These are phyloP conservation scores for Penicillium crustosum DNA, from an alignment of 2,329 filamentous ascomycete species.

Conservation along the genomic window DNA sequence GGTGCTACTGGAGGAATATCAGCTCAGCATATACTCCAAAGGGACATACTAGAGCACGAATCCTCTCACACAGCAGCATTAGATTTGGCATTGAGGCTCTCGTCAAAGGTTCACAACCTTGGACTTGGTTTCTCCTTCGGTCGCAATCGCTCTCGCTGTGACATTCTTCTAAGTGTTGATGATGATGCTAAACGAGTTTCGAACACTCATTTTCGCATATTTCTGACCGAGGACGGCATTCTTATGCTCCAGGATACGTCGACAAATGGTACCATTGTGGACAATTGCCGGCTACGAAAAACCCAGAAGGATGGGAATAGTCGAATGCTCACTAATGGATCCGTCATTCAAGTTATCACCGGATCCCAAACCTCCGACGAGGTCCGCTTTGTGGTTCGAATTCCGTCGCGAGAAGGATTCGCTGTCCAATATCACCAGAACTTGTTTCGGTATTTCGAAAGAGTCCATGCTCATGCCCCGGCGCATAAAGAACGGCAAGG, in stretches of 20 bases:
- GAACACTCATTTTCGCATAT: conserved; percentile 95
- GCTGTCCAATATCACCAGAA: conserved; percentile 67
- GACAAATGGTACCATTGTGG: conserved; percentile 92
- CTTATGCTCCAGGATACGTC: conserved; percentile 93
- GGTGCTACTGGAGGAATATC: conserved; percentile 51
- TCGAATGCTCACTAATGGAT: conserved; percentile 69
- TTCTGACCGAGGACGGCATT: conserved; percentile 77
- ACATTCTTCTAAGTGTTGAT: conserved; percentile 67
- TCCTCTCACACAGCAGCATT: conserved; percentile 34
- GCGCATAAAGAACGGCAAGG: conserved; percentile 25
- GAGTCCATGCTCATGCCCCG: conserved; percentile 28
- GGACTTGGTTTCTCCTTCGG: conserved; percentile 81
- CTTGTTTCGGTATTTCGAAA: conserved; percentile 64
- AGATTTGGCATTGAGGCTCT: conserved; percentile 79
- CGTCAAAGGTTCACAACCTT: conserved; percentile 68
- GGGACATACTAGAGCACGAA: conserved; percentile 46
- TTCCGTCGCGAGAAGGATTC: conserved; percentile 73
- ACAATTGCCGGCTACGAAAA: conserved; percentile 66
- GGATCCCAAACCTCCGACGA: conserved; percentile 55
- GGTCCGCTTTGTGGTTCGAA: conserved; percentile 79
- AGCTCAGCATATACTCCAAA: conserved; percentile 63
- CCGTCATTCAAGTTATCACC: conserved; percentile 68
- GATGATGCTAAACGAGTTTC: conserved; percentile 75
- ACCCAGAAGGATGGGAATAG: conserved; percentile 45
- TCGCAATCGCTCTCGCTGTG: conserved; percentile 69